Percentiles rank a stretch among this genome's conserved stretches.
Evolutionary conservation across 139 green algal species (phyloP).

Genomic region (Mychonastes homosphaera): DNA sequence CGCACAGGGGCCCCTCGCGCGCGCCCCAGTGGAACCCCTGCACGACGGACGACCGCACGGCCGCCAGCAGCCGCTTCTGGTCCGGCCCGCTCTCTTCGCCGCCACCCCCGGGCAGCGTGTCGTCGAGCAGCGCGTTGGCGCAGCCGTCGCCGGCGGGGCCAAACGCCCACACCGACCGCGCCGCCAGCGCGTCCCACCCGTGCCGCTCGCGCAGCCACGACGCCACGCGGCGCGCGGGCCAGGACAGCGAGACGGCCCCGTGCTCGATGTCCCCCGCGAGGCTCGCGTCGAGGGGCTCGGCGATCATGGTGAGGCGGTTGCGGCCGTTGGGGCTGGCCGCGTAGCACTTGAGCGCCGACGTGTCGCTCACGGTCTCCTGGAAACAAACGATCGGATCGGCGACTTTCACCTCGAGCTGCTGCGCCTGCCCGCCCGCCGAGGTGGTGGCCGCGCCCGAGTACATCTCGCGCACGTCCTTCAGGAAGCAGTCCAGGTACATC

Average conservation of each 20-base stretch:
- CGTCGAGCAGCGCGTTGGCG: conserved; percentile 92
- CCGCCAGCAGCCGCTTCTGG: conserved; percentile 79
- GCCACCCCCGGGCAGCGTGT: too few relatives aligned
- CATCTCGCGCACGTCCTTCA: conserved; percentile 91
- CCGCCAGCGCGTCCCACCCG: conserved; percentile 92
- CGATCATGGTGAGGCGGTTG: conserved; percentile 79
- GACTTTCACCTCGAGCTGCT: conserved; percentile 97
- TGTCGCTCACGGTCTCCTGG: conserved; percentile 96
- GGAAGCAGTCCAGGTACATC: conserved; percentile 89
- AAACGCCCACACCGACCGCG: conserved; percentile 92
- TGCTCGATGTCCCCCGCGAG: conserved; percentile 87
- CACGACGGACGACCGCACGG: conserved; percentile 72
- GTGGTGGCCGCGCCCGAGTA: conserved; percentile 41
- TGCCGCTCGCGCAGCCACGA: conserved; percentile 51
- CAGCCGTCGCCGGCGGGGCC: conserved; percentile 72
- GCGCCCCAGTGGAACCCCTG: conserved; percentile 97
- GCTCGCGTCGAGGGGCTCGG: conserved; percentile 89
- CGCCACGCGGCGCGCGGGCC: conserved; percentile 6
- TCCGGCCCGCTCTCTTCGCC: conserved; percentile 77
- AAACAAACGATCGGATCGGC: conserved; percentile 83
- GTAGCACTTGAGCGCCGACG: conserved; percentile 89
- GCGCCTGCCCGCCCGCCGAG: conserved; percentile 20
- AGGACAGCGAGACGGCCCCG: conserved; percentile 23
- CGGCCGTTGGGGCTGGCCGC: conserved; percentile 86
- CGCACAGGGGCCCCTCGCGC: conserved; percentile 91